These are phyloP conservation scores for Auriculariales sp. DNA, from an alignment of 768 basidiomycete genomes.

Conservation along the genomic window DNA sequence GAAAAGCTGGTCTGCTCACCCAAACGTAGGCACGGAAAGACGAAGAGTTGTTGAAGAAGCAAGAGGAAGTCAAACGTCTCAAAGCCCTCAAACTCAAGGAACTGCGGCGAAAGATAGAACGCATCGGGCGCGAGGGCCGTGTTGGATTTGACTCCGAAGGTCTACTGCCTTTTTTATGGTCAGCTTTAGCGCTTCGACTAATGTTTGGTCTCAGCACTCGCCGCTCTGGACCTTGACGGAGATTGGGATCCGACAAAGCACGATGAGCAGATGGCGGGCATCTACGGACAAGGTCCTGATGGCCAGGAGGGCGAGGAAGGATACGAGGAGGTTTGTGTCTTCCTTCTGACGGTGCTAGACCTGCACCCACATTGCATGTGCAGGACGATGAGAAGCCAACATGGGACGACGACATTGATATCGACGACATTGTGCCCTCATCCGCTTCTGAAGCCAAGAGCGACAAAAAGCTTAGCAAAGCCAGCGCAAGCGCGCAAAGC, in stretches of 20 bases:
- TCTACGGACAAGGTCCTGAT: slow-evolving; percentile 58
- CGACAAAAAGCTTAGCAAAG: slow-evolving; percentile 44
- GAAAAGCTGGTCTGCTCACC: too few relatives aligned
- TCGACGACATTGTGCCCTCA: slow-evolving; percentile 42
- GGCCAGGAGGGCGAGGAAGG: slow-evolving; percentile 25
- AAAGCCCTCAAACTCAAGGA: slow-evolving; percentile 80
- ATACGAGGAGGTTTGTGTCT: slow-evolving; percentile 15
- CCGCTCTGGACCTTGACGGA: slow-evolving; percentile 70
- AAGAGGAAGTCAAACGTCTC: slow-evolving; percentile 68
- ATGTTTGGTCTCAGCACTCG: slow-evolving; percentile 29
- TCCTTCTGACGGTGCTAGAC: too few relatives aligned
- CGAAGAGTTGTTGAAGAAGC: slow-evolving; percentile 54
- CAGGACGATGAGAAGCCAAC: slow-evolving; percentile 51
- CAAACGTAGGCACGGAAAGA: slow-evolving; percentile 74
- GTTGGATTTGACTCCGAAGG: slow-evolving; percentile 21
- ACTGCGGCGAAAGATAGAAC: slow-evolving; percentile 57
- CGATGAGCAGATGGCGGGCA: slow-evolving; percentile 63
- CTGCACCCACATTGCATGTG: neutral
- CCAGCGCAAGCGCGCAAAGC: too few relatives aligned
- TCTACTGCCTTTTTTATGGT: neutral
- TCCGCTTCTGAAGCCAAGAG: slow-evolving; percentile 12
- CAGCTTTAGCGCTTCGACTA: neutral
- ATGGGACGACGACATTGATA: slow-evolving; percentile 86
- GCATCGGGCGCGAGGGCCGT: slow-evolving; percentile 59
- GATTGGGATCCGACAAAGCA: slow-evolving; percentile 86